phyloP scores from a whole-genome alignment of 169 alveolate species.

The Cryptosporidium sp. region DNA sequence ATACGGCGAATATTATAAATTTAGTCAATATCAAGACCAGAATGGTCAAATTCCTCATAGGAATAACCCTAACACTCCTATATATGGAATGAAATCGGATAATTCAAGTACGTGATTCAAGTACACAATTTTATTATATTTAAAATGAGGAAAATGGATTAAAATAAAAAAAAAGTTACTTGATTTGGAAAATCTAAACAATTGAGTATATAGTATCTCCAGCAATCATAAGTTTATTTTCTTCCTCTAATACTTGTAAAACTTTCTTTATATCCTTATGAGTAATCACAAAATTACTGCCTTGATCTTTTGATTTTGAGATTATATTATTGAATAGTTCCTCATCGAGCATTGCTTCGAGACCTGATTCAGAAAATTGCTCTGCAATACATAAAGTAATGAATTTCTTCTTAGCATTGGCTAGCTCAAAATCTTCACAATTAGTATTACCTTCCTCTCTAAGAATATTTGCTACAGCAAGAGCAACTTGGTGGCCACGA shows the following conservation, averaged over 20 bases:
- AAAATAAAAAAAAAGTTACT: background rate
- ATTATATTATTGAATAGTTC: conserved; percentile 13
- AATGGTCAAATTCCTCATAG: background rate
- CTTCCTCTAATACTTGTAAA: conserved; percentile 15
- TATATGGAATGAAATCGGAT: conserved; percentile 3
- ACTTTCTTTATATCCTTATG: conserved; percentile 38
- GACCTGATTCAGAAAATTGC: conserved; percentile 59
- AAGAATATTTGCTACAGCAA: conserved; percentile 65
- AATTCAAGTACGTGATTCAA: background rate
- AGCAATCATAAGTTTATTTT: conserved; percentile 66
- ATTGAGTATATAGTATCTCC: conserved; percentile 55
- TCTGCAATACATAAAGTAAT: conserved; percentile 47
- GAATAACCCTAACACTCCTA: background rate
- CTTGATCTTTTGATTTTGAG: conserved; percentile 1
- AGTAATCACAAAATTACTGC: conserved; percentile 3
- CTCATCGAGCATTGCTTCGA: conserved; percentile 53
- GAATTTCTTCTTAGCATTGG: background rate
- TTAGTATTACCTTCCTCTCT: background rate
- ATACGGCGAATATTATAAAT: background rate
- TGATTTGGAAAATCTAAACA: background rate
- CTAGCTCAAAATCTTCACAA: background rate
- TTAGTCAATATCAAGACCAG: background rate
- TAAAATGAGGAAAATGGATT: background rate
- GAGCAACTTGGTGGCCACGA: conserved; percentile 72
- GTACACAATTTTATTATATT: background rate